Percentiles rank a stretch among this genome's conserved stretches.
phyloP scores from a whole-genome alignment of 73 alveolate species.

The Blepharisma stoltei region DNA sequence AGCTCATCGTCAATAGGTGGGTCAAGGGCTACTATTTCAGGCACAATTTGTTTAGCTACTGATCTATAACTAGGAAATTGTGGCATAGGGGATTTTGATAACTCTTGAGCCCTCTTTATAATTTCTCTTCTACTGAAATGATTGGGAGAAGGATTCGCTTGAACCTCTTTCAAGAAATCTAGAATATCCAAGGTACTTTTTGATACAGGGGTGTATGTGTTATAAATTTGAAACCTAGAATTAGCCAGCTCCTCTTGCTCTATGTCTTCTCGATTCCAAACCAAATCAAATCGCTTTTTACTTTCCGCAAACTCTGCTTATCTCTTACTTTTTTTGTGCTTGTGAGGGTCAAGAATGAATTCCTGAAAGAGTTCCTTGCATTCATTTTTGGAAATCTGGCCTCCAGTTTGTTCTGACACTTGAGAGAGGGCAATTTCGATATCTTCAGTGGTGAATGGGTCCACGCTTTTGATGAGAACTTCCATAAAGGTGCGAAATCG shows the following conservation, averaged over 20 bases:
- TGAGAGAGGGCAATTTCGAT: background rate
- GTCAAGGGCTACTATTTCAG: background rate
- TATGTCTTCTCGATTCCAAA: slow-evolving; percentile 8
- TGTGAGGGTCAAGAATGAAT: slow-evolving; percentile 18
- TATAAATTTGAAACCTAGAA: background rate
- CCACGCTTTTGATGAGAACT: background rate
- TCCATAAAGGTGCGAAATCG: background rate
- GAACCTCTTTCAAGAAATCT: background rate
- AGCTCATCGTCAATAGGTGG: background rate
- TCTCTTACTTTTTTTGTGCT: slow-evolving; percentile 25
- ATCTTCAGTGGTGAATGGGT: slow-evolving; percentile 21
- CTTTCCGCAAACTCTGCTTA: slow-evolving; percentile 21
- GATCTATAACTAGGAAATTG: too few species aligned
- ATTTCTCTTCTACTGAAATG: background rate
- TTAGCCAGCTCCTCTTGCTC: background rate
- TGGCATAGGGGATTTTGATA: background rate
- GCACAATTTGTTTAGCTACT: background rate
- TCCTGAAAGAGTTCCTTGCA: background rate
- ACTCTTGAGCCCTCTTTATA: background rate
- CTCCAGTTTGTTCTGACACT: background rate
- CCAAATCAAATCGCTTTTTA: slow-evolving; percentile 14
- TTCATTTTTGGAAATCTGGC: background rate
- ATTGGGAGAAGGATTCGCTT: background rate
- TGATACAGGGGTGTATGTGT: background rate
- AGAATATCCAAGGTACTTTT: background rate